A percentile compares a stretch with the other conserved stretches of the same genome.
Evolutionary conservation across 192 early-diverging fungal species (phyloP).

Genomic region (Gigaspora rosea): DNA sequence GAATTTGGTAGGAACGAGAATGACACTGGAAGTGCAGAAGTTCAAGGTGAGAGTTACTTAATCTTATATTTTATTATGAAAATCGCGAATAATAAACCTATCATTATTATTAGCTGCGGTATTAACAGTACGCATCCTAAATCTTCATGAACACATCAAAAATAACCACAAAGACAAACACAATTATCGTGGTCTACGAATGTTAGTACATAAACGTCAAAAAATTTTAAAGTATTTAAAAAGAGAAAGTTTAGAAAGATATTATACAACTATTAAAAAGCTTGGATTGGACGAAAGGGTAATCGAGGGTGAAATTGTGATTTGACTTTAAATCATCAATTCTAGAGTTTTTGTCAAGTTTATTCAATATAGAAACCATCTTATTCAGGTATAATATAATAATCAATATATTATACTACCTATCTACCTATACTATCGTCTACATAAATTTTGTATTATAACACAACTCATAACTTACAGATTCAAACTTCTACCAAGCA

Average conservation of each 20-base stretch:
- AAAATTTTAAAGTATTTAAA: slow-evolving; percentile 89
- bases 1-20: slow-evolving; percentile 74
- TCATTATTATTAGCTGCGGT: slow-evolving; percentile 71
- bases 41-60: slow-evolving; percentile 70
- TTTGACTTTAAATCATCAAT: slow-evolving; percentile 36
- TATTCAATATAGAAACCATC: too few relatives aligned
- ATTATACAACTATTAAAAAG: slow-evolving; percentile 66
- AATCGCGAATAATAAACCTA: background rate
- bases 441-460: too few relatives aligned
- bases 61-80: background rate
- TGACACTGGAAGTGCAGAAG: slow-evolving; percentile 92
- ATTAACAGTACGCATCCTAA: slow-evolving; percentile 86
- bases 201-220: slow-evolving; percentile 78
- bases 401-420: too few relatives aligned
- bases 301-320: slow-evolving; percentile 62
- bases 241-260: slow-evolving; percentile 65
- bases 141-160: slow-evolving; percentile 78
- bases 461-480: background rate
- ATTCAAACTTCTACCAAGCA: background rate
- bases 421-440: too few relatives aligned
- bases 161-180: slow-evolving; percentile 86
- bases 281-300: slow-evolving; percentile 71
- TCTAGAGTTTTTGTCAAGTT: too few relatives aligned
- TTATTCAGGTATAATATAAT: too few relatives aligned
- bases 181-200: slow-evolving; percentile 82